A percentile compares a stretch with the other conserved stretches of the same genome.
These are phyloP conservation scores for Pleodorina starrii DNA, from an alignment of 139 green algal genomes.

Conservation along the genomic window DNA sequence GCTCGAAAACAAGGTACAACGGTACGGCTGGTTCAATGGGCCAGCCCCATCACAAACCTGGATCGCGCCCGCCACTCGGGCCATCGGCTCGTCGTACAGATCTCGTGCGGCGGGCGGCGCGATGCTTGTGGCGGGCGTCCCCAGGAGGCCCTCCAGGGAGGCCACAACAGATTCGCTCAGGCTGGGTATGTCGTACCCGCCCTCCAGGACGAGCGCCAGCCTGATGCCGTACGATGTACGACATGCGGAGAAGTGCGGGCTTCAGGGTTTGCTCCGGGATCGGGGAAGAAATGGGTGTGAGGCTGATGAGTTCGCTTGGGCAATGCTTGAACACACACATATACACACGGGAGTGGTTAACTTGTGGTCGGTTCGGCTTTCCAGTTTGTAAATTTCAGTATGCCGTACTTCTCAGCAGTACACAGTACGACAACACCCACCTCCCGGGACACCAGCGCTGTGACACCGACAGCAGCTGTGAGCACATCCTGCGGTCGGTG, in stretches of 20 bases:
- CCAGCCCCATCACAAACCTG: no score
- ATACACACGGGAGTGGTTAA: conserved; percentile 54
- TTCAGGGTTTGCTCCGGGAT: no score
- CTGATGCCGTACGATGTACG: conserved; percentile 24
- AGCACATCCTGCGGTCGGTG: conserved; percentile 41
- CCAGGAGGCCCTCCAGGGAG: conserved; percentile 78
- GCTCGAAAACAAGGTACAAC: no score
- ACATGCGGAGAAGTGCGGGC: no score
- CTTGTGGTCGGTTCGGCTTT: no score
- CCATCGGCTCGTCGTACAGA: conserved; percentile 64
- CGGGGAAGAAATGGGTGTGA: no score
- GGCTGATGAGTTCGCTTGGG: no score
- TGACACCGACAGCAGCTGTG: conserved; percentile 35
- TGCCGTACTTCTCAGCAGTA: conserved; percentile 73
- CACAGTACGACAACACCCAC: not conserved
- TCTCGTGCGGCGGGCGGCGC: not conserved
- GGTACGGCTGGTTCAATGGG: no score
- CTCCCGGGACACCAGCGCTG: not conserved
- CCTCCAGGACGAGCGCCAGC: conserved; percentile 91
- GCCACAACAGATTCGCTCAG: conserved; percentile 84
- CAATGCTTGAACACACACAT: no score
- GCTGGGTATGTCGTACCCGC: conserved; percentile 85
- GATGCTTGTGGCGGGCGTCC: conserved; percentile 1
- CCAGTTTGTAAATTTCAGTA: no score
- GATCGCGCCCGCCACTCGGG: conserved; percentile 49